Evolutionary conservation across 208 protist species (phyloP).

Genomic region (Tritrichomonas musculus): DNA sequence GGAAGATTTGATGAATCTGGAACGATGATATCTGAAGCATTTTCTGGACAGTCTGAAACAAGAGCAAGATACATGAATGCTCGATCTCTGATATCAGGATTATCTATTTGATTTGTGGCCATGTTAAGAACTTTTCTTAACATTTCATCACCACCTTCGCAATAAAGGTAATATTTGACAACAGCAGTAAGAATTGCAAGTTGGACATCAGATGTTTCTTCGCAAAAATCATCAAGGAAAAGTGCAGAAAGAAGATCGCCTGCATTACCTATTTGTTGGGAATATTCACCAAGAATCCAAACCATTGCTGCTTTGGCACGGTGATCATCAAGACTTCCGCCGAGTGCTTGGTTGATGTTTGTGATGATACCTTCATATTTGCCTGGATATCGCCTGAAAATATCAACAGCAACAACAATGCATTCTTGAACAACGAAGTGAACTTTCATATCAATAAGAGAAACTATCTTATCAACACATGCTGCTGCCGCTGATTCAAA

Average conservation of each 20-base stretch:
- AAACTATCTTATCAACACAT: constrained; percentile 76
- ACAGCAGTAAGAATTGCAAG: background rate
- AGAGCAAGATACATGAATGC: background rate
- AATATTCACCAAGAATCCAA: constrained; percentile 68
- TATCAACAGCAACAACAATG: constrained; percentile 87
- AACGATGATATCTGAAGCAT: background rate
- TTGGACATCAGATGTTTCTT: constrained; percentile 26
- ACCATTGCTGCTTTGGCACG: constrained; percentile 28
- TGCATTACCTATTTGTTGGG: constrained; percentile 83
- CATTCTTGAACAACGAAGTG: constrained; percentile 88
- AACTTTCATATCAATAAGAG: constrained; percentile 71
- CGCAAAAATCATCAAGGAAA: constrained; percentile 7
- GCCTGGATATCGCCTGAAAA: constrained; percentile 85
- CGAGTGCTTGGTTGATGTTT: constrained; percentile 77
- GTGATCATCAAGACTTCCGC: constrained; percentile 40
- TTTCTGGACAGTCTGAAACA: background rate
- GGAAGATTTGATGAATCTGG: background rate
- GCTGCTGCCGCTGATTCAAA: constrained; percentile 73
- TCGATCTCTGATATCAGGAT: background rate
- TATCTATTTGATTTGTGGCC: constrained; percentile 26
- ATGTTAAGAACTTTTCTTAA: background rate
- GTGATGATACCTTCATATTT: constrained; percentile 37
- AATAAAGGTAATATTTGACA: background rate
- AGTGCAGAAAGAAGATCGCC: constrained; percentile 71
- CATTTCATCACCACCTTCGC: background rate